Evolutionary conservation across 148 eudicot species (phyloP), one percentile per base, ranked within the genome.

Genomic region (Fallopia convolvulus): DNA sequence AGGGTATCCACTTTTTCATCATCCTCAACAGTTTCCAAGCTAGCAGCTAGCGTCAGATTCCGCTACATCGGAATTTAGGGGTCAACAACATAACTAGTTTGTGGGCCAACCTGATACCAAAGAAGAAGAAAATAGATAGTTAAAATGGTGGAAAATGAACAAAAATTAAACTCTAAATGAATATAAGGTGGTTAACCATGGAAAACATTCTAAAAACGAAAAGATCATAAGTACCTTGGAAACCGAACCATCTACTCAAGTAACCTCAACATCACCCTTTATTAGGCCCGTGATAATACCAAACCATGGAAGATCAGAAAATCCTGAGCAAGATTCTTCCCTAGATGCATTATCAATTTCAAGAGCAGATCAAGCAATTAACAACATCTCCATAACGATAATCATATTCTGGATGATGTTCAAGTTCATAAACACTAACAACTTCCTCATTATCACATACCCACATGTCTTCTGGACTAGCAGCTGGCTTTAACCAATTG

Each of bases 1-100:
- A 81, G 77, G 81, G 85, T 77, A 74, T 85, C 93, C 87, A 77
- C 85, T 17, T 85, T 89, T 83, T 90, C 93, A 86, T 91, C 98
- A 86, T 91, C 99, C 77, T 93, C 97, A 76, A 95, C 86, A 20
- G 99, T 95, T 86, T 95, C 97, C 99, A 97, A 95, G 86, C 97
- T 95, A 73, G 91, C 97, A 73, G n/a, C n/a, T n/a, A n/a, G n/a
- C n/a, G n/a, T n/a, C n/a, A n/a, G n/a, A n/a, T n/a, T n/a, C n/a
- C n/a, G n/a, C n/a, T n/a, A n/a, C n/a, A n/a, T n/a, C n/a, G n/a
- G n/a, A n/a, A n/a, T n/a, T n/a, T 77, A 97, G 94, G 49, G 97
- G n/a, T n/a, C 99, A 84, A 95, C 99, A 86, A 95, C 97, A 91
- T 95, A 95, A 70, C 93, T 85, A 65, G 97, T 97, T 84, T 95